Evolutionary conservation across 177 flowering plant genomes (phyloP).

Genomic region (Tripterygium wilfordii): DNA sequence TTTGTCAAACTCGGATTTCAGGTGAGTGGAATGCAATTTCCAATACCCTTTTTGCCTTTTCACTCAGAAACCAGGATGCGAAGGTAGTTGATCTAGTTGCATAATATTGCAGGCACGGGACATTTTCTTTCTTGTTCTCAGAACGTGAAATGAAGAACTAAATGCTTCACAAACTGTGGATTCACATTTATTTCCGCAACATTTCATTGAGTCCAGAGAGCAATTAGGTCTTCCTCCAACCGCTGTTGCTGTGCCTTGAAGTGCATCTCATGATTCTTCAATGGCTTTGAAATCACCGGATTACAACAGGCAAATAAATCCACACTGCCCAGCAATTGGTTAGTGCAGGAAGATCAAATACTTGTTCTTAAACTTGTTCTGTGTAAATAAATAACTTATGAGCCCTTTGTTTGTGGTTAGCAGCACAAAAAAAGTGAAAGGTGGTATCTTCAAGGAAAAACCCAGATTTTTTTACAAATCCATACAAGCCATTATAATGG

Average conservation of each 20-base stretch:
- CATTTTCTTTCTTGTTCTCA: conserved; percentile 67
- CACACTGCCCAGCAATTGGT: conserved; percentile 59
- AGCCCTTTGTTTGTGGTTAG: conserved; percentile 20
- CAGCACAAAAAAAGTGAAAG: conserved; percentile 39
- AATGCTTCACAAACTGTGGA: conserved; percentile 63
- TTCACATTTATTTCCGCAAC: conserved; percentile 76
- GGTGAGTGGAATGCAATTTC: conserved; percentile 30
- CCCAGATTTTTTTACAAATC: conserved; percentile 44
- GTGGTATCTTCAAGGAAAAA: conserved; percentile 47
- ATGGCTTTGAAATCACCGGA: conserved; percentile 50
- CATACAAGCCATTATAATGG: conserved; percentile 68
- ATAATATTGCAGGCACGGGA: conserved; percentile 63
- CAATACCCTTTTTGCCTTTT: background rate
- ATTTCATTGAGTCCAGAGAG: conserved; percentile 48
- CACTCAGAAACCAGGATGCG: background rate
- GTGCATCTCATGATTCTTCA: conserved; percentile 45
- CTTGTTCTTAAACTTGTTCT: too few species aligned
- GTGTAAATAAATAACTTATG: background rate
- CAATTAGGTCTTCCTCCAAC: conserved; percentile 90
- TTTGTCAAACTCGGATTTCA: conserved; percentile 82
- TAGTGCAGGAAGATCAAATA: conserved; percentile 15
- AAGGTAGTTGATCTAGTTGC: background rate
- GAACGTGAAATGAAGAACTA: conserved; percentile 79
- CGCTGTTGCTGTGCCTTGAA: conserved; percentile 59
- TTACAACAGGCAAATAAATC: conserved; percentile 42